A percentile compares a stretch with the other conserved stretches of the same genome.
Evolutionary conservation across 257 asterid genomes (phyloP).

Genomic region (Solanum megistacrolobum): DNA sequence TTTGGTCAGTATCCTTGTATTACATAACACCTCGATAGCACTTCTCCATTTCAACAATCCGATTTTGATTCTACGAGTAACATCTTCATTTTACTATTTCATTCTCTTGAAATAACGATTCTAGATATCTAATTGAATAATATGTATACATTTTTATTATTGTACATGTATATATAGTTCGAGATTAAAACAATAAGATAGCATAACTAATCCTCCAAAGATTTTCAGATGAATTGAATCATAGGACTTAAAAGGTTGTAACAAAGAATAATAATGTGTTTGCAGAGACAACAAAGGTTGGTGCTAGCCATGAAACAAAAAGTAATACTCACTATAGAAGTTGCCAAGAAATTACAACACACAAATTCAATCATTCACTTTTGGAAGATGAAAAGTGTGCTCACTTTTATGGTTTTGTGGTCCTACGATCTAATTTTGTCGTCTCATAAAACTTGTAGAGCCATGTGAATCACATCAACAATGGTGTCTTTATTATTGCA

Average conservation of each 20-base stretch:
- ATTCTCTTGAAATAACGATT: neutral
- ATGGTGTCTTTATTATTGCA: neutral
- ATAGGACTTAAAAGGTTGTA: neutral
- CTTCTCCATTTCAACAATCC: neutral
- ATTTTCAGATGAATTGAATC: neutral
- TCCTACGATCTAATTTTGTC: neutral
- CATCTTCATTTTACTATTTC: neutral
- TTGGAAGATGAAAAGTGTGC: neutral
- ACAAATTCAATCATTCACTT: neutral
- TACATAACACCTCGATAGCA: neutral
- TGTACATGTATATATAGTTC: neutral
- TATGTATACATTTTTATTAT: neutral
- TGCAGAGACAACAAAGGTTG: neutral
- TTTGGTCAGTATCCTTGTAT: neutral
- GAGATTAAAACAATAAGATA: neutral
- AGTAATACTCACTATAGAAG: neutral
- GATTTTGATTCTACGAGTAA: neutral
- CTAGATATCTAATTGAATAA: neutral
- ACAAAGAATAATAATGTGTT: neutral
- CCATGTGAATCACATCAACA: neutral
- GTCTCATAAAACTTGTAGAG: neutral
- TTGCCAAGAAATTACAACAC: neutral
- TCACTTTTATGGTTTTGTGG: neutral
- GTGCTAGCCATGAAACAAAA: neutral
- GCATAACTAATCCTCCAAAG: neutral